Base-by-base conservation (phyloP, 805 yeast species). In the Candida taoyuanica region DNA sequence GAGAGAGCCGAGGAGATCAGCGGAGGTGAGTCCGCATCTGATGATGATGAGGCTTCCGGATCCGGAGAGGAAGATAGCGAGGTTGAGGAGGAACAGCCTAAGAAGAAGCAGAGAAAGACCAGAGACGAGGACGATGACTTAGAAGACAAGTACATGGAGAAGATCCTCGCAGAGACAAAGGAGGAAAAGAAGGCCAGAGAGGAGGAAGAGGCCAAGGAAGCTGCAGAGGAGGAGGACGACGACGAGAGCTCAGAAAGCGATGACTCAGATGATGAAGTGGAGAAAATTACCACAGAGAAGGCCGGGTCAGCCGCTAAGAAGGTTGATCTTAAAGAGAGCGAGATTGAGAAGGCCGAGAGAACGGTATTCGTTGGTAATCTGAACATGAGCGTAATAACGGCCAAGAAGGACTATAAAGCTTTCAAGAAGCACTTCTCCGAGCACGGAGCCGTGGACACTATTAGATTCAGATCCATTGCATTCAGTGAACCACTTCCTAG, bases 341-440 rank as follows among this genome's bases (percentile, higher is more conserved):
- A 87, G 57, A 65, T 84, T 34, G 85, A 76, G 49, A 85, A 85
- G 60, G 94, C 95, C 5, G 86, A 83, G 48, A 73, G 81, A 50
- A 87, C 96, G 0, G 68, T 91, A 0, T 93, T 93, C 54, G 80
- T 93, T 8, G 98, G 97, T 31, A 93, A 93, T 59, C 74, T 91
- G 12, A 75, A 85, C 24, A 63, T 78, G 28, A 55, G 65, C 1
- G 87, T 80, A 7, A 75, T 88, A 46, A 71, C 82, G 2, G 72
- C 76, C 33, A 86, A 85, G 57, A 60, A 67, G 28, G 60, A 67
- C 11, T 76, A 75, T 54, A 84, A 79, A 53, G 59, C 67, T 37
- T 81, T 91, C 62, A 84, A 85, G 59, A 68, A 67, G 45, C 62
- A 73, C n/a, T 84, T 91, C 49, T 41, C 51, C 5, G 37, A 56